Conservation (phyloP, 768 basidiomycete species). For the Naganishia onofrii region DNA sequence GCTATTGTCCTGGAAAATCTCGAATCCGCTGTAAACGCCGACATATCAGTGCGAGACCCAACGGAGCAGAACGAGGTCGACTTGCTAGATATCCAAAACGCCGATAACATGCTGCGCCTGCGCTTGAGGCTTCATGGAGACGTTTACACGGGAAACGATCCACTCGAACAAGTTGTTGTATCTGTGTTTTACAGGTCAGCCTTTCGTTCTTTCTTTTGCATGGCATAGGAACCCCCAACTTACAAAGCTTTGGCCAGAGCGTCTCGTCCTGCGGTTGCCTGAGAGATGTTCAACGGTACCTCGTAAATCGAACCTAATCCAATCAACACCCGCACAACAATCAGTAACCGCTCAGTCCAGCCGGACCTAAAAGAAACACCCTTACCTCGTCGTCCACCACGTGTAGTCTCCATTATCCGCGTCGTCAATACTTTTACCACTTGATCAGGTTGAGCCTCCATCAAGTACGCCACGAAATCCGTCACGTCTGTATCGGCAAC, state of each 20-base stretch:
- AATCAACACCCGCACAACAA: neutral
- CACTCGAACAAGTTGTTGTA: slow-evolving; percentile 99
- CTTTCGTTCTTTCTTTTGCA: slow-evolving; percentile 16
- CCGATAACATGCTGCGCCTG: slow-evolving; percentile 79
- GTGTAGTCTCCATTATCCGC: slow-evolving; percentile 84
- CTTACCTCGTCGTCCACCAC: slow-evolving; percentile 78
- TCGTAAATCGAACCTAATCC: slow-evolving; percentile 76
- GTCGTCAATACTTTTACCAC: slow-evolving; percentile 85
- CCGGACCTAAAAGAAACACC: neutral
- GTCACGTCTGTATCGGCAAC: slow-evolving; percentile 82
- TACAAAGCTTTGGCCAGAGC: slow-evolving; percentile 84
- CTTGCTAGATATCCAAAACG: slow-evolving; percentile 86
- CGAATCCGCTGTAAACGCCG: slow-evolving; percentile 65
- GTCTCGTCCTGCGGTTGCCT: slow-evolving; percentile 82
- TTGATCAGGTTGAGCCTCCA: slow-evolving; percentile 75
- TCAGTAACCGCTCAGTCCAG: neutral
- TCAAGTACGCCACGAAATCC: slow-evolving; percentile 89
- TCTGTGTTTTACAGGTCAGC: neutral
- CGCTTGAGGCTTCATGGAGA: slow-evolving; percentile 87
- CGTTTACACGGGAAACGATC: slow-evolving; percentile 94
- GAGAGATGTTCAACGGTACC: slow-evolving; percentile 84
- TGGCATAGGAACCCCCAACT: neutral
- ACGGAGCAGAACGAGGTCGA: neutral
- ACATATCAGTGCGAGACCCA: neutral
- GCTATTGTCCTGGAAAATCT: slow-evolving; percentile 68